Conservation (phyloP, 2,329 filamentous ascomycete species). For the Calonectria honghensis region DNA sequence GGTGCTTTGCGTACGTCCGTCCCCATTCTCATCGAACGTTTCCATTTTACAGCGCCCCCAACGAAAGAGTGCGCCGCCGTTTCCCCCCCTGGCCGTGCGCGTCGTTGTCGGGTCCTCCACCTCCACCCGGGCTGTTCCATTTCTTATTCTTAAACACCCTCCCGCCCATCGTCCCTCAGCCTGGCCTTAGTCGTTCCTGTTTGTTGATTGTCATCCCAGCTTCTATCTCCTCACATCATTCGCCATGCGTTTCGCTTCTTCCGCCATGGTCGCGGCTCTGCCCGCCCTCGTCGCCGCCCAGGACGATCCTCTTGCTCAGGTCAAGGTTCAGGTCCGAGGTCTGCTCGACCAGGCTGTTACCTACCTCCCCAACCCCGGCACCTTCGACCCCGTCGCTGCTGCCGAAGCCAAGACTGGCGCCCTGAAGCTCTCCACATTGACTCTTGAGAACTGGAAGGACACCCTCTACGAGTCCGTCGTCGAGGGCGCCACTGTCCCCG, state of each 20-base stretch:
- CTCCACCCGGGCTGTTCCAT: slow-evolving; percentile 32
- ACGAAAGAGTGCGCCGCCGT: slow-evolving; percentile 29
- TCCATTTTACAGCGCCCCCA: slow-evolving; percentile 30
- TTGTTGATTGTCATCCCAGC: slow-evolving; percentile 32
- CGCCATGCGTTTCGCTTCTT: slow-evolving; percentile 75
- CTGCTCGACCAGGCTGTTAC: slow-evolving; percentile 77
- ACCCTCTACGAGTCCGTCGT: slow-evolving; percentile 78
- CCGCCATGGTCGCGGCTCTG: slow-evolving; percentile 71
- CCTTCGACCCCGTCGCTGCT: slow-evolving; percentile 64
- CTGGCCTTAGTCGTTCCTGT: slow-evolving; percentile 27
- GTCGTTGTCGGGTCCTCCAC: slow-evolving; percentile 33
- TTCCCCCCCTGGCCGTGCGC: slow-evolving; percentile 28
- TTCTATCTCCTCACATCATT: slow-evolving; percentile 13
- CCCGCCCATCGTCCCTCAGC: slow-evolving; percentile 36
- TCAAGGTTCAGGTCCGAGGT: slow-evolving; percentile 78
- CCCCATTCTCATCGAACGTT: slow-evolving; percentile 29
- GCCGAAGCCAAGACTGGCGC: slow-evolving; percentile 63
- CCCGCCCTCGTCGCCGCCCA: slow-evolving; percentile 74
- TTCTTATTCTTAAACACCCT: slow-evolving; percentile 38
- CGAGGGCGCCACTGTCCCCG: slow-evolving; percentile 75
- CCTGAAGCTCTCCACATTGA: slow-evolving; percentile 71
- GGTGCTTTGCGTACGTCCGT: slow-evolving; percentile 27
- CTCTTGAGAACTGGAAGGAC: slow-evolving; percentile 82
- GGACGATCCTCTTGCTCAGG: slow-evolving; percentile 70
- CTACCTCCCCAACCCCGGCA: slow-evolving; percentile 70